phyloP scores from a whole-genome alignment of 306 rosid genomes.

The Vigna reflexopilosa region DNA sequence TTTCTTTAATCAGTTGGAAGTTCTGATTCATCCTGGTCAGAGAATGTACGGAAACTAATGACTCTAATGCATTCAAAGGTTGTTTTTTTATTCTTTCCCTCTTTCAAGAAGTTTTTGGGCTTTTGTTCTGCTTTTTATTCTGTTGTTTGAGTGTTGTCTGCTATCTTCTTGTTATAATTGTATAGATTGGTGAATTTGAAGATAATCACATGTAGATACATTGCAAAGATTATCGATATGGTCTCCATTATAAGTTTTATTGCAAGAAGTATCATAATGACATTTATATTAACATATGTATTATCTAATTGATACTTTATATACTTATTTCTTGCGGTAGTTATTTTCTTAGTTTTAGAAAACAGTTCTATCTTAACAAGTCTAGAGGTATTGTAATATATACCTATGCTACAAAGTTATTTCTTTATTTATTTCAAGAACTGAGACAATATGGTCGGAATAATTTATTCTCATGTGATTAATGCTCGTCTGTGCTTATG shows the following conservation, averaged over 20 bases:
- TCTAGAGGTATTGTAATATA: slow-evolving; percentile 23
- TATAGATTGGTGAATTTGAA: slow-evolving; percentile 1
- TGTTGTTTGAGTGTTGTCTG: slow-evolving; percentile 9
- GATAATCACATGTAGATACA: neutral
- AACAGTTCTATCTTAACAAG: slow-evolving; percentile 31
- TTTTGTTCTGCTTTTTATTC: neutral
- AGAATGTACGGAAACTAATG: slow-evolving; percentile 63
- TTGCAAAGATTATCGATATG: neutral
- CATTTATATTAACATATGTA: neutral
- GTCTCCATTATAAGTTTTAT: neutral
- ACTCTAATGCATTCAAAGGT: slow-evolving; percentile 86
- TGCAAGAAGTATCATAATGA: slow-evolving; percentile 10
- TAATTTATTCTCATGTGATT: slow-evolving; percentile 18
- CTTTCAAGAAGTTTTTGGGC: neutral
- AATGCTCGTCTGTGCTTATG: neutral
- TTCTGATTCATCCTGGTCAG: slow-evolving; percentile 51
- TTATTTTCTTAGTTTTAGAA: slow-evolving; percentile 3
- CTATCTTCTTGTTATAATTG: slow-evolving; percentile 5
- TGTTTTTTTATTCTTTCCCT: slow-evolving; percentile 31
- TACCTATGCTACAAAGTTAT: slow-evolving; percentile 23
- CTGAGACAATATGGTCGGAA: slow-evolving; percentile 1
- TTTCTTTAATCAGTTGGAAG: slow-evolving; percentile 59
- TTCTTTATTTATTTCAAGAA: neutral
- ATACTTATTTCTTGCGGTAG: slow-evolving; percentile 2
- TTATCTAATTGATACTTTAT: neutral